Base-by-base conservation (phyloP, 805 yeast species). In the Wilhelminamyces savonicus region DNA sequence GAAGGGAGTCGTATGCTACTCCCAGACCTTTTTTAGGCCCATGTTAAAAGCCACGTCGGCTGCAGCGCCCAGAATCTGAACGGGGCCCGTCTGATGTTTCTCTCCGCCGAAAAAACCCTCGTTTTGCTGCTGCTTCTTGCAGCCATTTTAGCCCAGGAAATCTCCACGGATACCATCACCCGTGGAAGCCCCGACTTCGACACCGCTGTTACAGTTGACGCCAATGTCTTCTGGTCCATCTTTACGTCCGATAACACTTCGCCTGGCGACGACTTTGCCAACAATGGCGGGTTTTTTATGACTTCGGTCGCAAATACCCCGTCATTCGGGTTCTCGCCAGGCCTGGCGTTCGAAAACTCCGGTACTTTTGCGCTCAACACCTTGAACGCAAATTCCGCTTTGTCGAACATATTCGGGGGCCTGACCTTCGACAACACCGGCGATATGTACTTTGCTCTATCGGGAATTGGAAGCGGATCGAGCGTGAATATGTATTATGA, bases 301-400 rank as follows among this genome's bases (percentile, higher is more conserved):
- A 21, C 48, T 9, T 32, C 46, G 10, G 32, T 32, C 14, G 23
- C 26, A 16, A n/a, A 21, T 8, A n/a, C n/a, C n/a, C n/a, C n/a
- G n/a, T 15, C 34, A 7, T 13, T 43, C 22, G 44, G 41, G 7
- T 35, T 46, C 24, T 31, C 35, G 3, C 6, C 8, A 4, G 31
- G 36, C n/a, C n/a, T n/a, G n/a, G n/a, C n/a, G n/a, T 33, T 49
- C 26, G 26, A 25, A 4, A 52, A 52, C 26, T 18, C 39, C 21
- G 57, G 57, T 13, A 36, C 30, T 13, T 32, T 46, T 31, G 33
- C 43, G 12, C 45, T 42, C 31, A 37, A 44, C 26, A 31, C 51
- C 3, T 23, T 32, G 5, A 22, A 23, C 19, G 33, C 43, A 2
- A 13, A 35, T 7, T 21, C 35, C 10, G 31, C 43, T 19, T 46